These are phyloP conservation scores for Mycosphaerella sp. DNA, from an alignment of 2,329 filamentous ascomycete genomes.

Conservation along the genomic window DNA sequence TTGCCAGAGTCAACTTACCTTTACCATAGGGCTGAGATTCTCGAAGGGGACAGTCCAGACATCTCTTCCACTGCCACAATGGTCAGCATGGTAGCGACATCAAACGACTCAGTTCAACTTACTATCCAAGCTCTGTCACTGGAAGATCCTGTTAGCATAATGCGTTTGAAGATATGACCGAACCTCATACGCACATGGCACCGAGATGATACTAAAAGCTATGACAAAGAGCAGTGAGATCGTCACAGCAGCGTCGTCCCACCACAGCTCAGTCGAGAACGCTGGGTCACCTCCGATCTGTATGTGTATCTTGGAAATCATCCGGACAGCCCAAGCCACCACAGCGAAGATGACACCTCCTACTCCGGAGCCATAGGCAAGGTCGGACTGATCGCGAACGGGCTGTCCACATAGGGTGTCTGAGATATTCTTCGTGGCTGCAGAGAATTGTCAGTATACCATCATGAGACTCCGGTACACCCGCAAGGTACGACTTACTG, in stretches of 20 bases:
- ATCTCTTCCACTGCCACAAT: conserved; percentile 2
- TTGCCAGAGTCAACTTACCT: neutral
- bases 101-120: neutral
- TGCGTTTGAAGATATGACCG: too few relatives aligned
- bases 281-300: neutral
- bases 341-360: conserved; percentile 10
- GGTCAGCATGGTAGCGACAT: neutral
- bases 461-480: neutral
- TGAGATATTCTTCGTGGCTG: conserved; percentile 13
- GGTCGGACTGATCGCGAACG: neutral
- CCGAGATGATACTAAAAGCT: neutral
- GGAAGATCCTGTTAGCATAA: neutral
- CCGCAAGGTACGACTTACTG: neutral
- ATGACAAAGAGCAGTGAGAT: neutral
- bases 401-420: conserved; percentile 9
- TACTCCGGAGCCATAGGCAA: conserved; percentile 1
- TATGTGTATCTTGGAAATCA: conserved; percentile 16
- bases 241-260: conserved; percentile 9
- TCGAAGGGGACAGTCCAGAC: conserved; percentile 7
- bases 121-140: conserved; percentile 10
- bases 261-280: conserved; percentile 10
- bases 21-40: conserved; percentile 2
- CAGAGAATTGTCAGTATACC: neutral
- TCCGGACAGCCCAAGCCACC: conserved; percentile 10
- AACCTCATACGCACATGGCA: neutral